Base-by-base conservation (phyloP, 495 filamentous ascomycete genomes). In the Staphylotrichum tortipilum region DNA sequence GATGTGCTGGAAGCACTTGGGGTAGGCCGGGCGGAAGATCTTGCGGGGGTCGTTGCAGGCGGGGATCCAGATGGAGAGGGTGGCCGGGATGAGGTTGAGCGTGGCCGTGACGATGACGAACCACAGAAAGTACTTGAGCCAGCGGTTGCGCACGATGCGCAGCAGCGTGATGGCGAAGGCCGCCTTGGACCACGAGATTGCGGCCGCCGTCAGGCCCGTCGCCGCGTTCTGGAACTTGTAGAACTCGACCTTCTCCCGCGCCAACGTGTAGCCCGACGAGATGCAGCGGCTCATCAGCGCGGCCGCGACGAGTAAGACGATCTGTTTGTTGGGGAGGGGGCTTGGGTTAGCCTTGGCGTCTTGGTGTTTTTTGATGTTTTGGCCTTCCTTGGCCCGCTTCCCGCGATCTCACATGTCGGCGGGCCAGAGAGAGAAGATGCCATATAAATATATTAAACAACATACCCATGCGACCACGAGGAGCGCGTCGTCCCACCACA, bases 81-180 rank as follows among this genome's bases (percentile, higher is more conserved):
- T 54, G 30, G 36, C 52, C 3, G 44, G 46, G 47, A 58, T 37
- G 23, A 58, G 43, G 39, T 54, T 49, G n/a, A 58, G 22, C 34
- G 54, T 58, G 1, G 43, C 55, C 18, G 52, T 36, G 17, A 53
- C 38, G 14, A 55, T 52, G 36, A 58, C 15, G 23, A 52, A 51
- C 36, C 43, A 51, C 21, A 58, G 46, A 33, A 58, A 50, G 43
- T 47, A 50, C 4, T 15, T 18, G 5, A 54, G 42, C 24, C n/a
- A 3, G 15, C 23, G 34, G 28, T 58, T 33, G 2, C 39, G 50
- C 6, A 45, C 44, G 31, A 58, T 50, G 35, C 52, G 53, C 11
- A 21, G 40, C 30, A 58, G 24, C n/a, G 55, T 58, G 19, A 58
- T 44, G 34, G 55, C 55, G 28, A 58, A 58, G 38, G 51, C 47